Conservation (phyloP, 805 yeast species). For the Myxozyma mucilagina region DNA sequence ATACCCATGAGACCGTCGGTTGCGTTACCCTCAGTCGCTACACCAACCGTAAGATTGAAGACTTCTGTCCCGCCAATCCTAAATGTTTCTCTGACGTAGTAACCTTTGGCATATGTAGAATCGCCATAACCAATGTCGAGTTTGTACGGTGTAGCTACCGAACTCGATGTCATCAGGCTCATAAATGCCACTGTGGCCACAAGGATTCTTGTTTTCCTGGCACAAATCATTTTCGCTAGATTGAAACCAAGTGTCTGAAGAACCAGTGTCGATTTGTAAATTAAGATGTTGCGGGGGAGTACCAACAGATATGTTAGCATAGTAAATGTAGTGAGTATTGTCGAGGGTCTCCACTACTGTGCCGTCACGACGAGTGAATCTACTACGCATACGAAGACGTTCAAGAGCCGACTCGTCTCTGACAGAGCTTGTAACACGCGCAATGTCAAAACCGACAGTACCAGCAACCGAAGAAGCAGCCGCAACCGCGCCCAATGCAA, state of each 20-base stretch:
- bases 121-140: slow-evolving; percentile 51
- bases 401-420: slow-evolving; percentile 4
- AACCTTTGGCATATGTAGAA: slow-evolving; percentile 51
- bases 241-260: slow-evolving; percentile 68
- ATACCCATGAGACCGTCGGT: slow-evolving; percentile 53
- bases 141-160: slow-evolving; percentile 15
- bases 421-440: slow-evolving; percentile 10
- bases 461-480: slow-evolving; percentile 17
- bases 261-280: slow-evolving; percentile 72
- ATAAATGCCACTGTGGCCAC: slow-evolving; percentile 38
- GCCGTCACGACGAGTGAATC: slow-evolving; percentile 7
- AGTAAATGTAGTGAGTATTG: slow-evolving; percentile 34
- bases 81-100: slow-evolving; percentile 66
- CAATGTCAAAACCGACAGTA: slow-evolving; percentile 21
- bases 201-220: slow-evolving; percentile 30
- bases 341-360: slow-evolving; percentile 26
- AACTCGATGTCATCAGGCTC: slow-evolving; percentile 37
- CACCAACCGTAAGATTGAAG: slow-evolving; percentile 63
- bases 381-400: slow-evolving; percentile 11
- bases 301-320: slow-evolving; percentile 49
- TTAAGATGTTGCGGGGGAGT: slow-evolving; percentile 54
- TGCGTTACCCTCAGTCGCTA: slow-evolving; percentile 66
- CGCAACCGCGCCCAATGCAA: slow-evolving; percentile 1
- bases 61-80: slow-evolving; percentile 52
- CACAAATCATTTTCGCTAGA: slow-evolving; percentile 34